A percentile compares a stretch with the other conserved stretches of the same genome.
These are phyloP conservation scores for Nemania sp. DNA, from an alignment of 2,329 filamentous ascomycete species.

Conservation along the genomic window DNA sequence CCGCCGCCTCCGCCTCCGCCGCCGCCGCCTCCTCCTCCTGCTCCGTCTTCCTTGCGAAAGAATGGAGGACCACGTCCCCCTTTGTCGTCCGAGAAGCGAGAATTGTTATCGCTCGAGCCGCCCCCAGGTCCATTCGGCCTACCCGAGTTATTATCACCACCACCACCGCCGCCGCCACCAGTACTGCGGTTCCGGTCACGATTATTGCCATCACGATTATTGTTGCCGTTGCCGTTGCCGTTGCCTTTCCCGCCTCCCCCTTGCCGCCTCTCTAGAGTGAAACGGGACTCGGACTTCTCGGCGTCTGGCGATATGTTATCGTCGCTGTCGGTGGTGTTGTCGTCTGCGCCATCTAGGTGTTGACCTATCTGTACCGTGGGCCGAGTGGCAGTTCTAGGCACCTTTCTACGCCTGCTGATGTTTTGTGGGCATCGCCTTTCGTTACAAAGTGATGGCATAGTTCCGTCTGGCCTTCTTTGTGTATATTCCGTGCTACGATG, in stretches of 20 bases:
- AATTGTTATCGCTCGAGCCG: neutral
- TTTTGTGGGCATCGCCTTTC: slow-evolving; percentile 37
- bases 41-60: slow-evolving; percentile 14
- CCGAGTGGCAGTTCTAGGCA: slow-evolving; percentile 31
- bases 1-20: neutral
- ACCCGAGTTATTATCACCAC: neutral
- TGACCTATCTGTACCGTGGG: slow-evolving; percentile 36
- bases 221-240: slow-evolving; percentile 13
- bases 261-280: slow-evolving; percentile 29
- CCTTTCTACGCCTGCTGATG: slow-evolving; percentile 35
- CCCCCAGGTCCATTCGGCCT: slow-evolving; percentile 13
- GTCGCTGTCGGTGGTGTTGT: slow-evolving; percentile 32
- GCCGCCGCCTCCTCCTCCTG: neutral
- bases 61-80: neutral
- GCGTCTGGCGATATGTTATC: slow-evolving; percentile 36
- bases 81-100: slow-evolving; percentile 8
- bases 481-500: slow-evolving; percentile 40
- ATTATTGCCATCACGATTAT: neutral
- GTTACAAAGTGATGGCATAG: slow-evolving; percentile 45
- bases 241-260: slow-evolving; percentile 13
- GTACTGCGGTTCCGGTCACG: neutral
- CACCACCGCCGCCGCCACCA: neutral
- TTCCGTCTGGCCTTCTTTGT: slow-evolving; percentile 29
- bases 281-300: slow-evolving; percentile 33
- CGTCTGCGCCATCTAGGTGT: slow-evolving; percentile 18